A percentile compares a stretch with the other conserved stretches of the same genome.
Conservation (phyloP, 768 basidiomycete genomes). For the Lanmaoa pseudosensibilis region DNA sequence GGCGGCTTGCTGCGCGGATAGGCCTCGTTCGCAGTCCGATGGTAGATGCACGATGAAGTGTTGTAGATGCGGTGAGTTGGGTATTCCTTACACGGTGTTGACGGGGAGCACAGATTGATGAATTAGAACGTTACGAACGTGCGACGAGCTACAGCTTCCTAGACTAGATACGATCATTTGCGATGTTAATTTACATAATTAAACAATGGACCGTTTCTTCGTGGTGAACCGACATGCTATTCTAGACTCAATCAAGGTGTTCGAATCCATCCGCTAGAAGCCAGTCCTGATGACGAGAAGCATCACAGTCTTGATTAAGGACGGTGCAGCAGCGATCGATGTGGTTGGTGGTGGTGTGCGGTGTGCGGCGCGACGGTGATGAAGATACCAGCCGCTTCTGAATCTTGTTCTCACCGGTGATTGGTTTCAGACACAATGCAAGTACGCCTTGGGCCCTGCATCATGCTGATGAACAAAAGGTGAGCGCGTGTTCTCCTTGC, state of each 20-base stretch:
- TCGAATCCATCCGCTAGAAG: neutral
- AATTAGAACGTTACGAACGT: constrained; percentile 5
- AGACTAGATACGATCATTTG: neutral
- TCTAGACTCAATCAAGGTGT: neutral
- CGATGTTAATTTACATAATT: constrained; percentile 5
- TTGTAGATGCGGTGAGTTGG: constrained; percentile 5
- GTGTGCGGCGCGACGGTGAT: constrained; percentile 14
- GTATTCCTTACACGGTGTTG: neutral
- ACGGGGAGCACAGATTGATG: neutral
- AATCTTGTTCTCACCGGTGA: neutral
- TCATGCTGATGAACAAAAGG: neutral
- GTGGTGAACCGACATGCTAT: neutral
- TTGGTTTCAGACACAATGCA: neutral
- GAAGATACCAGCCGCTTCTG: neutral
- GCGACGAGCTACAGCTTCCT: neutral
- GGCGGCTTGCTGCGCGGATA: constrained; percentile 83
- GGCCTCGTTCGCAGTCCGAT: constrained; percentile 53
- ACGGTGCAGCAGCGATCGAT: neutral
- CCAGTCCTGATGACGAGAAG: neutral
- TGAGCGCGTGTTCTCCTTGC: neutral
- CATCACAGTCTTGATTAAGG: no score
- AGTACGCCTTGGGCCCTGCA: neutral
- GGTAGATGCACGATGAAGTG: constrained; percentile 9
- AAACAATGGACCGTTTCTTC: neutral
- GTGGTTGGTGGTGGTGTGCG: neutral